Conservation (phyloP, 2,329 filamentous ascomycete species). For the Pezicula carpinea region DNA sequence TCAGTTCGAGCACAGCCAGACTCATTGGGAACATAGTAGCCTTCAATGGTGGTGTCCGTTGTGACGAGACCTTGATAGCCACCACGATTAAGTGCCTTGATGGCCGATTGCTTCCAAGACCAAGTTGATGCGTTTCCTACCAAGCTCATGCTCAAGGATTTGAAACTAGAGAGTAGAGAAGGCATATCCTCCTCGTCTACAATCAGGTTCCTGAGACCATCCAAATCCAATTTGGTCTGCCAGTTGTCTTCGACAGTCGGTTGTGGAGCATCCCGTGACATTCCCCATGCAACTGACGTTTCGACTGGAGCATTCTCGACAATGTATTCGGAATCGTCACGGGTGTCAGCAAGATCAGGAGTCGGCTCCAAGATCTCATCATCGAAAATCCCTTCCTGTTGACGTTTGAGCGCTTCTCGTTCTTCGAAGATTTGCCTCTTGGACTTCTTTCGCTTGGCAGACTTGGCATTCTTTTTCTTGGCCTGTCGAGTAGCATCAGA, state of each 20-base stretch:
- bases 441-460: slow-evolving; percentile 61
- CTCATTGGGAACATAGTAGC: slow-evolving; percentile 77
- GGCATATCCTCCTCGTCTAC: slow-evolving; percentile 65
- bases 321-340: slow-evolving; percentile 27
- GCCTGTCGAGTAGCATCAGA: slow-evolving; percentile 36
- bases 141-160: slow-evolving; percentile 35
- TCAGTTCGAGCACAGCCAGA: slow-evolving; percentile 89
- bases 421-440: slow-evolving; percentile 75
- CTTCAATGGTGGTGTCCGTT: slow-evolving; percentile 44
- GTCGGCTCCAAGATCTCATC: slow-evolving; percentile 39
- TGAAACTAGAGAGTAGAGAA: slow-evolving; percentile 48
- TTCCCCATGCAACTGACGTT: slow-evolving; percentile 52
- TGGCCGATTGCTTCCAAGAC: slow-evolving; percentile 68
- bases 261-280: slow-evolving; percentile 52
- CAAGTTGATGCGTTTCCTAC: slow-evolving; percentile 54
- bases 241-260: slow-evolving; percentile 64
- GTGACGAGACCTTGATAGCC: slow-evolving; percentile 42
- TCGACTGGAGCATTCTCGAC: slow-evolving; percentile 31
- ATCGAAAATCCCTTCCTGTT: slow-evolving; percentile 41
- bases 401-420: slow-evolving; percentile 53
- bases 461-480: slow-evolving; percentile 56
- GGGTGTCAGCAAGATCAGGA: slow-evolving; percentile 23
- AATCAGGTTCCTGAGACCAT: slow-evolving; percentile 64
- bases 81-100: slow-evolving; percentile 62
- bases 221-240: slow-evolving; percentile 59